phyloP scores from a whole-genome alignment of 108 stramenopile species.

The Cylindrotheca fusiformis region DNA sequence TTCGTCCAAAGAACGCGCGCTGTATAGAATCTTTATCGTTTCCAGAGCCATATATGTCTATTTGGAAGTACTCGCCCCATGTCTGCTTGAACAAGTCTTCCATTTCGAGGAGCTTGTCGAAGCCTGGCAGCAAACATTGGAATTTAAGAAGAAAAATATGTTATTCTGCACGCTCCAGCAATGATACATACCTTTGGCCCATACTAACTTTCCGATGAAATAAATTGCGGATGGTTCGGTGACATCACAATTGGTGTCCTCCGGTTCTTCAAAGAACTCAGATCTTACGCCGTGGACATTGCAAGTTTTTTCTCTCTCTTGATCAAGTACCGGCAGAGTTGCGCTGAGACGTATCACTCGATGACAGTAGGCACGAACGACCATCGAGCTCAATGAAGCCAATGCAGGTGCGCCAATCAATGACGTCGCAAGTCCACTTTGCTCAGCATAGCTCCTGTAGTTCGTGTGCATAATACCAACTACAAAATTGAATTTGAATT shows the following conservation, averaged over 20 bases:
- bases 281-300: conserved; percentile 87
- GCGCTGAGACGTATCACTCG: conserved; percentile 65
- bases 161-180: too few species aligned
- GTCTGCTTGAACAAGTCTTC: conserved; percentile 33
- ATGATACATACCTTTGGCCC: conserved; percentile 34
- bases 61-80: conserved; percentile 63
- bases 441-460: conserved; percentile 59
- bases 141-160: too few species aligned
- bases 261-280: conserved; percentile 56
- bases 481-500: conserved; percentile 71
- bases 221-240: conserved; percentile 37
- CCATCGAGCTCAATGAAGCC: conserved; percentile 14
- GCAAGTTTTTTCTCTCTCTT: conserved; percentile 59
- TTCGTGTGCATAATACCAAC: conserved; percentile 89
- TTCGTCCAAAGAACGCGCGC: conserved; percentile 43
- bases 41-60: conserved; percentile 75
- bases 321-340: conserved; percentile 57
- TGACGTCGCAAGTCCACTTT: conserved; percentile 12
- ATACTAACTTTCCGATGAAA: conserved; percentile 81
- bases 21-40: conserved; percentile 65
- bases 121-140: conserved; percentile 35
- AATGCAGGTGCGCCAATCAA: conserved; percentile 4
- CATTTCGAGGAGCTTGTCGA: conserved; percentile 65
- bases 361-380: conserved; percentile 78
- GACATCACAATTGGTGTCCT: conserved; percentile 5